Evolutionary conservation across 768 basidiomycete genomes (phyloP).

Genomic region (Mycena filopes): DNA sequence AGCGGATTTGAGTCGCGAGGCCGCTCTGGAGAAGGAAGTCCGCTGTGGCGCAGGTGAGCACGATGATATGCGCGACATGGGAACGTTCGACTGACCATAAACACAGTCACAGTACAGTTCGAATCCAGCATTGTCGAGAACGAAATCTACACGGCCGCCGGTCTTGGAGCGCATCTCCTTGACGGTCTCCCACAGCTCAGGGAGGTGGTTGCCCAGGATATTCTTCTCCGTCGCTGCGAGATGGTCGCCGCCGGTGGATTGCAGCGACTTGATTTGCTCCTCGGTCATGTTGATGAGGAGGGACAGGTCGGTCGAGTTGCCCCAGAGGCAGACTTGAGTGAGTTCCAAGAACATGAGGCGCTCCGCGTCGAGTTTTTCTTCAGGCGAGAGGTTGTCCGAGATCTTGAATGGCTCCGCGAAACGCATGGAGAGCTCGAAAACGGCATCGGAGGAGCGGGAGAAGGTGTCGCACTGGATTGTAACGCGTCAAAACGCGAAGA

Average conservation of each 20-base stretch:
- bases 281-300: conserved; percentile 98
- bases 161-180: conserved; percentile 75
- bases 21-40: conserved; percentile 95
- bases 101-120: conserved; percentile 91
- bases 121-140: conserved; percentile 90
- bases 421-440: conserved; percentile 92
- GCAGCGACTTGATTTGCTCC: conserved; percentile 95
- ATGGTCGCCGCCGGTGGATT: conserved; percentile 95
- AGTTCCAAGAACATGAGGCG: conserved; percentile 91
- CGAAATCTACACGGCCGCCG: conserved; percentile 81
- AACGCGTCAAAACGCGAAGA: conserved; percentile 18
- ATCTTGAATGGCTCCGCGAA: conserved; percentile 88
- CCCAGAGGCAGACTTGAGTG: conserved; percentile 97
- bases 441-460: conserved; percentile 90
- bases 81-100: conserved; percentile 64
- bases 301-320: conserved; percentile 95
- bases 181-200: conserved; percentile 77
- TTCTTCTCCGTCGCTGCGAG: conserved; percentile 97
- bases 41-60: conserved; percentile 57
- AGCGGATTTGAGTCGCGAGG: conserved; percentile 83
- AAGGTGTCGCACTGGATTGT: conserved; percentile 86
- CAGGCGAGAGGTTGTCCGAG: conserved; percentile 59
- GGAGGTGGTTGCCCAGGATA: conserved; percentile 88
- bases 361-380: conserved; percentile 75
- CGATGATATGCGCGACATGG: neutral